phyloP scores from a whole-genome alignment of 2,329 filamentous ascomycete species.

The Pseudogymnoascus sp. region DNA sequence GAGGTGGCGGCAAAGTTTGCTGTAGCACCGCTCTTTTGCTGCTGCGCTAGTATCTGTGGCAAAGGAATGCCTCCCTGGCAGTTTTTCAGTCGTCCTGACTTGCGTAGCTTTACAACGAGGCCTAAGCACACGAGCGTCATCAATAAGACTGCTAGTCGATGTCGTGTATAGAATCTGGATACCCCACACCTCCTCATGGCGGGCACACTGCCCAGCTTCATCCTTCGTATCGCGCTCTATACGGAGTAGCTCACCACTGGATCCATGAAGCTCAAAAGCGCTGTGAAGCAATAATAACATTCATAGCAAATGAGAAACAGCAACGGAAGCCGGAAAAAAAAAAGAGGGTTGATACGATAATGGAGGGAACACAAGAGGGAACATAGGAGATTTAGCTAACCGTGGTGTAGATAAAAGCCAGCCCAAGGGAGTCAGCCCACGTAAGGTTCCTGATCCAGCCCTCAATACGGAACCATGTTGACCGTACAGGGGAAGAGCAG shows the following conservation, averaged over 20 bases:
- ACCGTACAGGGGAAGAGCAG: not conserved
- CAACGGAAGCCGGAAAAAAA: not conserved
- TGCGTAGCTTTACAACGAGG: not conserved
- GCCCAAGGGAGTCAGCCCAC: not conserved
- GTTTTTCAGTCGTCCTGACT: not conserved
- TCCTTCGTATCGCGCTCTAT: not conserved
- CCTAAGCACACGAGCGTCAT: not conserved
- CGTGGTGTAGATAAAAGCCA: not conserved
- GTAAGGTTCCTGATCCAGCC: not conserved
- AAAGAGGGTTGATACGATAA: not conserved
- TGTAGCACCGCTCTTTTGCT: not conserved
- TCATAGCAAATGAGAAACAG: not conserved
- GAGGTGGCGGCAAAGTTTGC: not conserved
- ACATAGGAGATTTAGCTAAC: not conserved
- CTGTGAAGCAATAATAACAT: not conserved
- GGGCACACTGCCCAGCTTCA: not conserved
- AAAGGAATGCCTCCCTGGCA: not conserved
- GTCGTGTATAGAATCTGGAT: not conserved
- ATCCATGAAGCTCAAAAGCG: not conserved
- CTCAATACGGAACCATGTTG: not conserved
- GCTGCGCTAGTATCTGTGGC: not conserved
- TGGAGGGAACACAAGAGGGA: not conserved
- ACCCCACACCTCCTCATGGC: not conserved
- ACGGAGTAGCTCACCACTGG: not conserved
- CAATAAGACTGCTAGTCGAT: not conserved